Conservation (phyloP, 345 rosid genomes). For the Populus simonii region DNA sequence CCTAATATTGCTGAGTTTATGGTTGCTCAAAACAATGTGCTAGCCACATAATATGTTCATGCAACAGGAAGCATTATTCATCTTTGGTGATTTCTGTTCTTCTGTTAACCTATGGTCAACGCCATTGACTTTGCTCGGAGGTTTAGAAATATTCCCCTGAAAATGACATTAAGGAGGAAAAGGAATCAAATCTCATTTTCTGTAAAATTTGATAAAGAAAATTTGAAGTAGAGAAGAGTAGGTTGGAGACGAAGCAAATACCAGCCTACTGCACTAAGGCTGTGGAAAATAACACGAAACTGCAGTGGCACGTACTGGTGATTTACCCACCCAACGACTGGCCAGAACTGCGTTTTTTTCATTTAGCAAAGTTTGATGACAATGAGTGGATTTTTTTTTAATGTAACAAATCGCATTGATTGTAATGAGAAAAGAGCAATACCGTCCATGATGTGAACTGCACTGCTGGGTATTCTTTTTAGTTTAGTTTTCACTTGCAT, state of each 20-base stretch:
- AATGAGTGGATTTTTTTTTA: background rate
- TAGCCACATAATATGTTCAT: background rate
- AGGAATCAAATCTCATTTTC: background rate
- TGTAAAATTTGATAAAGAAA: background rate
- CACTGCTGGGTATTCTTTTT: slow-evolving; percentile 66
- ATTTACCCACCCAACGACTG: slow-evolving; percentile 83
- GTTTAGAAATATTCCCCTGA: slow-evolving; percentile 92
- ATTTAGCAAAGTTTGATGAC: slow-evolving; percentile 3
- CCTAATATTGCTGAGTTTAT: background rate
- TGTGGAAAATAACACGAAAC: slow-evolving; percentile 77
- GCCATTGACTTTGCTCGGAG: slow-evolving; percentile 63
- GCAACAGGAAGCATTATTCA: background rate
- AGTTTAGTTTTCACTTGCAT: slow-evolving; percentile 63
- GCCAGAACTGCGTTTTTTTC: slow-evolving; percentile 67
- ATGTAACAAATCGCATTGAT: slow-evolving; percentile 1
- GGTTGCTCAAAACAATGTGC: background rate
- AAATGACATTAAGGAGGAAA: slow-evolving; percentile 8
- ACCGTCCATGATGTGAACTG: slow-evolving; percentile 88
- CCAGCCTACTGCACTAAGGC: slow-evolving; percentile 72
- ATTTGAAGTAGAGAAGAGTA: background rate
- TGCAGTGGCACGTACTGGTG: slow-evolving; percentile 82
- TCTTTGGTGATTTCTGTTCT: background rate
- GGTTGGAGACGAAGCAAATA: slow-evolving; percentile 15
- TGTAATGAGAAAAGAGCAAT: slow-evolving; percentile 13
- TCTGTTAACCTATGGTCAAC: slow-evolving; percentile 43